A percentile compares a stretch with the other conserved stretches of the same genome.
These are phyloP conservation scores for Apocynum venetum DNA, from an alignment of 257 asterid genomes.

Conservation along the genomic window DNA sequence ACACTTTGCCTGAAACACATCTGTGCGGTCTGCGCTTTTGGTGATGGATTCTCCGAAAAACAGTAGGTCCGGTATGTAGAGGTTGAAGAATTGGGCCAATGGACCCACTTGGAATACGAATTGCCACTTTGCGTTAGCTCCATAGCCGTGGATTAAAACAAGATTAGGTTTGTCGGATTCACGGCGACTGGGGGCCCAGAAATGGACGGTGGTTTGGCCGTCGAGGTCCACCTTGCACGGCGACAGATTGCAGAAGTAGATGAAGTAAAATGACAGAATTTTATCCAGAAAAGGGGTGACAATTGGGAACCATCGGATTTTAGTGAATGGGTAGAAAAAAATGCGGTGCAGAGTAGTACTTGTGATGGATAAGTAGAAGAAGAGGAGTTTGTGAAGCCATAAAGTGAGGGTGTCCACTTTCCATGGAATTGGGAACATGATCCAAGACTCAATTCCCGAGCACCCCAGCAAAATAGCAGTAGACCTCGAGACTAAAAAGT, in stretches of 20 bases:
- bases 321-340: conserved; percentile 26
- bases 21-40: conserved; percentile 33
- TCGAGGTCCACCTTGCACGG: conserved; percentile 51
- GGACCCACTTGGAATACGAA: conserved; percentile 38
- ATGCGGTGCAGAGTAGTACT: conserved; percentile 14
- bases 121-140: conserved; percentile 55
- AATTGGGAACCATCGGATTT: conserved; percentile 38
- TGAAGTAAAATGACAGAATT: conserved; percentile 38
- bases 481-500: no score
- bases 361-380: conserved; percentile 35
- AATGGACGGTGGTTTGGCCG: conserved; percentile 52
- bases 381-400: conserved; percentile 34
- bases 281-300: conserved; percentile 41
- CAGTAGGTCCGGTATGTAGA: conserved; percentile 58
- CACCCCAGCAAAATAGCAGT: no score
- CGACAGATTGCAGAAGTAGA: conserved; percentile 37
- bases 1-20: conserved; percentile 53
- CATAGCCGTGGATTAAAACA: conserved; percentile 53
- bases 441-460: not conserved
- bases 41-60: conserved; percentile 52
- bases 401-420: not conserved
- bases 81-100: conserved; percentile 38
- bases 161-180: conserved; percentile 44
- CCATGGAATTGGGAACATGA: not conserved
- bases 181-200: conserved; percentile 51